A percentile compares a stretch with the other conserved stretches of the same genome.
These are phyloP conservation scores for Aspergillus sp. DNA, from an alignment of 2,329 filamentous ascomycete species.

Conservation along the genomic window DNA sequence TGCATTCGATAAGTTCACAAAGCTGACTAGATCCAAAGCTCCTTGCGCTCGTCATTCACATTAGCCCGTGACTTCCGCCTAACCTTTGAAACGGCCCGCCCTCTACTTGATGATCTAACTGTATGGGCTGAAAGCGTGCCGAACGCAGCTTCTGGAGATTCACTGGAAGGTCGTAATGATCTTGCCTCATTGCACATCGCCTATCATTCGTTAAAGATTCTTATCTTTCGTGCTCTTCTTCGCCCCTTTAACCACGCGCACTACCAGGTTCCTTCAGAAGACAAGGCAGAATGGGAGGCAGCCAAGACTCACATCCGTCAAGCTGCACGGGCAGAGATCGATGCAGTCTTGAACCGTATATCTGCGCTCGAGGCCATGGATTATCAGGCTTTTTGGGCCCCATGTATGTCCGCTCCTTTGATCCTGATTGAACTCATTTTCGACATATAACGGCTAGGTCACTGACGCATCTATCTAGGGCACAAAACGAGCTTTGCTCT, in stretches of 20 bases:
- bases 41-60: too few relatives aligned
- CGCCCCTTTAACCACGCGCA: not conserved
- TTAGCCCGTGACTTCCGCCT: too few relatives aligned
- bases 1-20: too few relatives aligned
- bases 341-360: not conserved
- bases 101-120: too few relatives aligned
- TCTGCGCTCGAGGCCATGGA: not conserved
- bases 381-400: conserved; percentile 3
- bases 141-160: not conserved
- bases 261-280: not conserved
- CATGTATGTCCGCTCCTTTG: not conserved
- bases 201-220: not conserved
- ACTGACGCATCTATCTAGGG: not conserved
- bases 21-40: too few relatives aligned
- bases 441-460: too few relatives aligned
- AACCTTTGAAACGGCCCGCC: too few relatives aligned
- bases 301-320: not conserved
- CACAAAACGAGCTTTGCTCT: conserved; percentile 2
- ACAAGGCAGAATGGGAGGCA: not conserved
- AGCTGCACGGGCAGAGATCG: not conserved
- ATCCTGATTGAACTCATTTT: too few relatives aligned
- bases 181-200: not conserved
- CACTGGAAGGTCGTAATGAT: not conserved
- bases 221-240: conserved; percentile 1
- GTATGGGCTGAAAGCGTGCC: not conserved